These are phyloP conservation scores for Nematodospora valgi DNA, from an alignment of 805 yeast genomes.

Conservation along the genomic window DNA sequence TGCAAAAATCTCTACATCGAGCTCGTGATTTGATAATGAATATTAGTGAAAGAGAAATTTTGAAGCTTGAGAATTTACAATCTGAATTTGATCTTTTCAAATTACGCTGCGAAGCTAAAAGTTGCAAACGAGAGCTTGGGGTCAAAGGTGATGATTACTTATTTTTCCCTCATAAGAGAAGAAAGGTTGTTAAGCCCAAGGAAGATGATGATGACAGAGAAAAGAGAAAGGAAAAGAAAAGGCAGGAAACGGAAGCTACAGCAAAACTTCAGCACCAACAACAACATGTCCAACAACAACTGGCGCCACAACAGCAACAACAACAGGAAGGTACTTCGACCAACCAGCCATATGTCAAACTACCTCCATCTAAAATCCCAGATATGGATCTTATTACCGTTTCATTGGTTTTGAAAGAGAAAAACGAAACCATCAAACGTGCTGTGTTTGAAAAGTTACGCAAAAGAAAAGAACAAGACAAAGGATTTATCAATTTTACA, in stretches of 20 bases:
- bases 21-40: constrained; percentile 67
- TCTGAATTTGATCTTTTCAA: constrained; percentile 68
- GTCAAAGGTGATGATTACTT: constrained; percentile 75
- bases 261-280: constrained; percentile 12
- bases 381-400: constrained; percentile 87
- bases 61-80: constrained; percentile 58
- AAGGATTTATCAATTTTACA: constrained; percentile 77
- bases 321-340: constrained; percentile 20
- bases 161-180: constrained; percentile 72
- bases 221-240: constrained; percentile 12
- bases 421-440: constrained; percentile 70
- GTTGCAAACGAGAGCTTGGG: constrained; percentile 68
- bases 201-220: constrained; percentile 36
- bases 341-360: constrained; percentile 76
- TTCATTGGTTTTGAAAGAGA: constrained; percentile 66
- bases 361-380: constrained; percentile 90
- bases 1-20: constrained; percentile 72
- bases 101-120: constrained; percentile 67
- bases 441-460: constrained; percentile 85
- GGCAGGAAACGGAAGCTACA: constrained; percentile 15
- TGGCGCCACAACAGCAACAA: constrained; percentile 10
- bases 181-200: constrained; percentile 38
- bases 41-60: constrained; percentile 72
- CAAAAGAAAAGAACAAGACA: constrained; percentile 66
- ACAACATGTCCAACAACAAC: constrained; percentile 5